Percentiles rank a stretch among this genome's conserved stretches.
Evolutionary conservation across 495 filamentous ascomycete genomes (phyloP).

Genomic region (Penicillium nucicola): DNA sequence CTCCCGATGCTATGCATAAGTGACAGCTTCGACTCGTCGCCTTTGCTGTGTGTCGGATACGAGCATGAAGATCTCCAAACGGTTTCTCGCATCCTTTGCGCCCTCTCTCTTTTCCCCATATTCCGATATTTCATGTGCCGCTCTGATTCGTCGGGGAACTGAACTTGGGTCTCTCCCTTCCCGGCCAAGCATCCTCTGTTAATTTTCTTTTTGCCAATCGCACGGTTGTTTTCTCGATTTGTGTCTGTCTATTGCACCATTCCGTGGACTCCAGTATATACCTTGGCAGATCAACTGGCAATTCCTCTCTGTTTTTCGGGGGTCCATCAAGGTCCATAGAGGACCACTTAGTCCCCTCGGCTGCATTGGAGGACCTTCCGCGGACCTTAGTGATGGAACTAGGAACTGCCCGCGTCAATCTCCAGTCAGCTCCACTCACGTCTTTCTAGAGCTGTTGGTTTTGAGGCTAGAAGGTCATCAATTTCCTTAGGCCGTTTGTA

Average conservation of each 20-base stretch:
- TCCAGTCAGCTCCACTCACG: slow-evolving; percentile 14
- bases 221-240: slow-evolving; percentile 1
- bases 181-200: not conserved
- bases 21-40: slow-evolving; percentile 7
- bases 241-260: not conserved
- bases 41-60: slow-evolving; percentile 6
- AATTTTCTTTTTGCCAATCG: slow-evolving; percentile 4
- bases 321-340: not conserved
- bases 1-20: slow-evolving; percentile 4
- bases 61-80: slow-evolving; percentile 25
- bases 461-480: slow-evolving; percentile 4
- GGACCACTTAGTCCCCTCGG: slow-evolving; percentile 7
- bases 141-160: slow-evolving; percentile 14
- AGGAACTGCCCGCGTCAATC: slow-evolving; percentile 25
- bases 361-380: slow-evolving; percentile 18
- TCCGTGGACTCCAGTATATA: not conserved
- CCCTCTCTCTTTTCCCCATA: not conserved
- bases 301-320: slow-evolving; percentile 3
- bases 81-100: slow-evolving; percentile 21
- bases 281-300: not conserved
- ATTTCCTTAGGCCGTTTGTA: slow-evolving; percentile 2
- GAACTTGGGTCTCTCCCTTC: not conserved
- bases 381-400: slow-evolving; percentile 11
- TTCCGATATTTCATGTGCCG: not conserved
- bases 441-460: slow-evolving; percentile 1